A percentile compares a stretch with the other conserved stretches of the same genome.
phyloP scores from a whole-genome alignment of 192 early-diverging fungal genomes.

The Piromyces sp. region DNA sequence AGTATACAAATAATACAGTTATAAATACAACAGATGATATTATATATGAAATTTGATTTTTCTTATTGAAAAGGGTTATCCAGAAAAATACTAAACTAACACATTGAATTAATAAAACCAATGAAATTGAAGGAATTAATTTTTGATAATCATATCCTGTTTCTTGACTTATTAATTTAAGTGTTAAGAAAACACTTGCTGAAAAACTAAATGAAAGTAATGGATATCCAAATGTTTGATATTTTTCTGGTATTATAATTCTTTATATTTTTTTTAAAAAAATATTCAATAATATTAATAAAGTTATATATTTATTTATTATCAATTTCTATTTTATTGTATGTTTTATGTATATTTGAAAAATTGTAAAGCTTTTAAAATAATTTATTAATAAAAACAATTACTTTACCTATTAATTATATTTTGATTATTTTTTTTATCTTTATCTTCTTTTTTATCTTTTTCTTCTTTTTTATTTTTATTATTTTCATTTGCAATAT shows the following conservation, averaged over 20 bases:
- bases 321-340: no score
- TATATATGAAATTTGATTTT: neutral
- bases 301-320: no score
- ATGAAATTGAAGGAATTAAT: neutral
- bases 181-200: neutral
- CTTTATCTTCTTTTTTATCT: neutral
- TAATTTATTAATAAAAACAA: no score
- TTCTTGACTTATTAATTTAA: neutral
- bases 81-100: neutral
- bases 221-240: neutral
- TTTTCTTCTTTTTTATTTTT: neutral
- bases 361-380: no score
- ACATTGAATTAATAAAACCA: neutral
- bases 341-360: no score
- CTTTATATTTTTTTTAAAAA: no score
- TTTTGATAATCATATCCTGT: neutral
- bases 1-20: neutral
- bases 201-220: neutral
- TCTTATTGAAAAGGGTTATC: neutral
- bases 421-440: neutral
- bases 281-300: no score
- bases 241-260: neutral
- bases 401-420: no score
- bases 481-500: neutral
- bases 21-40: neutral